These are phyloP conservation scores for Boletus sp. DNA, from an alignment of 768 basidiomycete species.

Conservation along the genomic window DNA sequence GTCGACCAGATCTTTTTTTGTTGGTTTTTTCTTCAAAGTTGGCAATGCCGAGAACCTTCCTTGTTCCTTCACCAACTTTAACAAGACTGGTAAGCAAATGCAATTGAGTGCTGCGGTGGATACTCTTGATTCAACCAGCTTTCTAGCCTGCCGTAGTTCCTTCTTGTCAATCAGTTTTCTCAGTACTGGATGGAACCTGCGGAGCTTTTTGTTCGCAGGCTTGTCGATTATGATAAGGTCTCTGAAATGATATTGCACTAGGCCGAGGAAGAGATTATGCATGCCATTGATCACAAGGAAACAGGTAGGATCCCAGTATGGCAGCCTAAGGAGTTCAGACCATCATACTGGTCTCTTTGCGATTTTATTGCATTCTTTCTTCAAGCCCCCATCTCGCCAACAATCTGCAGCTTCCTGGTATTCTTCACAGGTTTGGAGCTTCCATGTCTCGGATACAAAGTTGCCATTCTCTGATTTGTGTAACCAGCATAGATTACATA, in stretches of 20 bases:
- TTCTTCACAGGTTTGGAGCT: slow-evolving; percentile 8
- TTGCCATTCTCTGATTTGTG: no score
- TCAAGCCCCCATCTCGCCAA: slow-evolving; percentile 18
- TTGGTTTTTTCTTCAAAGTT: no score
- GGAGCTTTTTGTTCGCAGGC: background rate
- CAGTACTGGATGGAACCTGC: background rate
- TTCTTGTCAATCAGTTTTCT: no score
- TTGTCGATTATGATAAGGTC: slow-evolving; percentile 11
- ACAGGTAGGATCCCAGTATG: slow-evolving; percentile 35
- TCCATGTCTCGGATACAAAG: background rate
- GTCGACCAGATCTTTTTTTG: no score
- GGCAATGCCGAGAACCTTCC: no score
- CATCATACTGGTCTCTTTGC: slow-evolving; percentile 24
- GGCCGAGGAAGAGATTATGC: slow-evolving; percentile 35
- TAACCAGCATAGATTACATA: no score
- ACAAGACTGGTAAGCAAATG: background rate
- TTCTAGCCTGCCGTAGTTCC: no score
- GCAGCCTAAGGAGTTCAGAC: slow-evolving; percentile 30
- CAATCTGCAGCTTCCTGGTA: slow-evolving; percentile 13
- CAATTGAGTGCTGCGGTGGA: background rate
- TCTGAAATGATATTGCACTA: slow-evolving; percentile 9
- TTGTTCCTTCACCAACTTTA: background rate
- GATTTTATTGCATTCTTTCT: slow-evolving; percentile 3
- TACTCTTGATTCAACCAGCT: no score
- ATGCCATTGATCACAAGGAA: slow-evolving; percentile 37